Conservation (phyloP, 139 green algal species). For the Picocystis salinarum region DNA sequence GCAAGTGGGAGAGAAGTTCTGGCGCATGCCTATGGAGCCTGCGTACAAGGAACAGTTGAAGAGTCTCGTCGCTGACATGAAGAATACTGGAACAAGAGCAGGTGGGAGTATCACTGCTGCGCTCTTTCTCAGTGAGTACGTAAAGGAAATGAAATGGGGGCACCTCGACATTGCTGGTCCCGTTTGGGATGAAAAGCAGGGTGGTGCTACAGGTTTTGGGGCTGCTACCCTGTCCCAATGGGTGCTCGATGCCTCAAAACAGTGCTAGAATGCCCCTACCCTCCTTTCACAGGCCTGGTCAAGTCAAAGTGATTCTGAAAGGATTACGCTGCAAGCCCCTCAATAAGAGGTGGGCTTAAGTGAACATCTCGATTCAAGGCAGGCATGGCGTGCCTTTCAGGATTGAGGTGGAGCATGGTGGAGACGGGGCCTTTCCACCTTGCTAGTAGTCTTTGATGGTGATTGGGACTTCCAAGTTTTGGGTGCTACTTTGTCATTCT, state of each 20-base stretch:
- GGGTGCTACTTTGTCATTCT: no score
- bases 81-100: slow-evolving; percentile 49
- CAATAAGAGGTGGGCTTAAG: no score
- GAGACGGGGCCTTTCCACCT: no score
- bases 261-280: no score
- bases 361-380: no score
- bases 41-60: slow-evolving; percentile 60
- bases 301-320: no score
- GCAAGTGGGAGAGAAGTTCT: slow-evolving; percentile 58
- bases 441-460: no score
- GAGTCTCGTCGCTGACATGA: slow-evolving; percentile 63
- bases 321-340: no score
- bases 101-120: slow-evolving; percentile 78
- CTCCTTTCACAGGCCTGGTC: no score
- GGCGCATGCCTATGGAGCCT: slow-evolving; percentile 84
- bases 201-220: slow-evolving; percentile 49
- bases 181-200: slow-evolving; percentile 65
- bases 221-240: neutral
- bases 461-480: no score
- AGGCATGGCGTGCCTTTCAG: no score
- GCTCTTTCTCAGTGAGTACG: slow-evolving; percentile 72
- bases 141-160: slow-evolving; percentile 50
- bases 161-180: slow-evolving; percentile 85
- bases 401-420: no score
- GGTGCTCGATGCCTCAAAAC: neutral